Conservation (phyloP, 371 early-diverging fungal species). For the Rhizomucor pusillus region DNA sequence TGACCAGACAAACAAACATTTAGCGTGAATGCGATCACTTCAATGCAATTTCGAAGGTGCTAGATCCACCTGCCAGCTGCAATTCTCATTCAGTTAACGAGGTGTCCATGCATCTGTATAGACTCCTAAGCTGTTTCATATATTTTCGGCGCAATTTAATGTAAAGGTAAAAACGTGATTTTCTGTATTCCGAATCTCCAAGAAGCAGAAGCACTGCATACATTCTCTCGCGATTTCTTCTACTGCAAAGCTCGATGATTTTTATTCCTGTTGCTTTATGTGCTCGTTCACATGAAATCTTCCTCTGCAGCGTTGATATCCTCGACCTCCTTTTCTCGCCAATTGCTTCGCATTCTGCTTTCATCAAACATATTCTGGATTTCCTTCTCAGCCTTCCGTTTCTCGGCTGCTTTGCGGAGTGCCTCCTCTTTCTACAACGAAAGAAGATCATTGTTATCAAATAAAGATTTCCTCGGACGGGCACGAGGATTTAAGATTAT, state of each 20-base stretch:
- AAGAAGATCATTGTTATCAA: background rate
- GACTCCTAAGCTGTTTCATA: too few relatives aligned
- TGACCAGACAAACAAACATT: too few relatives aligned
- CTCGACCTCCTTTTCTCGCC: slow-evolving; percentile 50
- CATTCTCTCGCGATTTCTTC: too few relatives aligned
- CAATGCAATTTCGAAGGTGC: too few relatives aligned
- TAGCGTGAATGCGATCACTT: too few relatives aligned
- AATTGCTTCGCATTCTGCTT: slow-evolving; percentile 61
- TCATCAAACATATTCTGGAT: slow-evolving; percentile 56
- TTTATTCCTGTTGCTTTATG: background rate
- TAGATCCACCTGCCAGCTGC: too few relatives aligned
- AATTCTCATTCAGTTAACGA: too few relatives aligned
- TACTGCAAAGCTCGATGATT: background rate
- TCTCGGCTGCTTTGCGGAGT: slow-evolving; percentile 29
- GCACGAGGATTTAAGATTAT: background rate
- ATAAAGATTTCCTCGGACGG: background rate
- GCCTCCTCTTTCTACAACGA: slow-evolving; percentile 33
- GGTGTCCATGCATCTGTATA: too few relatives aligned
- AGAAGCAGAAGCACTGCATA: too few relatives aligned
- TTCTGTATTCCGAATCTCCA: too few relatives aligned
- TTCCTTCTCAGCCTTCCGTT: slow-evolving; percentile 47
- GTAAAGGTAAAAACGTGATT: too few relatives aligned
- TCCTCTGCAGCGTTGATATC: slow-evolving; percentile 66
- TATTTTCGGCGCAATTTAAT: too few relatives aligned
- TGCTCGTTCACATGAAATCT: slow-evolving; percentile 65